Conservation (phyloP, 441 rosid genomes). For the Erodium moschatum region DNA sequence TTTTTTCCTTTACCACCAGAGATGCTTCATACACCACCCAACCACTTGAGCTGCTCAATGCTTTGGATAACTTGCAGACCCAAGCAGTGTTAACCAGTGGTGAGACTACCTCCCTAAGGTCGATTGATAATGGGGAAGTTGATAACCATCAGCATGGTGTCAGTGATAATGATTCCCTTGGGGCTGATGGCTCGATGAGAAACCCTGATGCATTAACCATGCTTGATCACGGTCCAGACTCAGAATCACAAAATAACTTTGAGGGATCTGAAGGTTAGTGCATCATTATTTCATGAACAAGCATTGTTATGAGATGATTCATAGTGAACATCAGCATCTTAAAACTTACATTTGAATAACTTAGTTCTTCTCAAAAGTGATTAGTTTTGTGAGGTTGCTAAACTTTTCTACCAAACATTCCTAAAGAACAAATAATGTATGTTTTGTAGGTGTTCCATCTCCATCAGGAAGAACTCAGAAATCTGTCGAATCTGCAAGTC, state of each 20-base stretch:
- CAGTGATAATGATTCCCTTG: slow-evolving; percentile 35
- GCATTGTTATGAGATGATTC: not conserved
- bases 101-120: slow-evolving; percentile 17
- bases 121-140: slow-evolving; percentile 21
- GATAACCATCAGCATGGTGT: slow-evolving; percentile 34
- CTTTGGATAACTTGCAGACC: slow-evolving; percentile 42
- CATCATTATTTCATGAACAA: slow-evolving; percentile 9
- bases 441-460: slow-evolving; percentile 60
- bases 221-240: slow-evolving; percentile 31
- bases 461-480: slow-evolving; percentile 73
- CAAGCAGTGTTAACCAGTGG: slow-evolving; percentile 29
- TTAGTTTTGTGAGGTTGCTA: slow-evolving; percentile 7
- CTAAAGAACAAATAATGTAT: slow-evolving; percentile 17
- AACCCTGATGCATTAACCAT: slow-evolving; percentile 20
- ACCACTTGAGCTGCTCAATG: slow-evolving; percentile 94
- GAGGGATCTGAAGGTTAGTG: slow-evolving; percentile 69
- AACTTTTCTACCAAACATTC: not conserved
- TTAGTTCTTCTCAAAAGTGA: slow-evolving; percentile 7
- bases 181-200: slow-evolving; percentile 26
- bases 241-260: slow-evolving; percentile 27
- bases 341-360: slow-evolving; percentile 1
- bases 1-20: slow-evolving; percentile 33
- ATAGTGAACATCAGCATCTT: slow-evolving; percentile 14
- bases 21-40: slow-evolving; percentile 99
- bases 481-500: slow-evolving; percentile 42